These are phyloP conservation scores for Pyronema omphalodes DNA, from an alignment of 495 filamentous ascomycete species.

Conservation along the genomic window DNA sequence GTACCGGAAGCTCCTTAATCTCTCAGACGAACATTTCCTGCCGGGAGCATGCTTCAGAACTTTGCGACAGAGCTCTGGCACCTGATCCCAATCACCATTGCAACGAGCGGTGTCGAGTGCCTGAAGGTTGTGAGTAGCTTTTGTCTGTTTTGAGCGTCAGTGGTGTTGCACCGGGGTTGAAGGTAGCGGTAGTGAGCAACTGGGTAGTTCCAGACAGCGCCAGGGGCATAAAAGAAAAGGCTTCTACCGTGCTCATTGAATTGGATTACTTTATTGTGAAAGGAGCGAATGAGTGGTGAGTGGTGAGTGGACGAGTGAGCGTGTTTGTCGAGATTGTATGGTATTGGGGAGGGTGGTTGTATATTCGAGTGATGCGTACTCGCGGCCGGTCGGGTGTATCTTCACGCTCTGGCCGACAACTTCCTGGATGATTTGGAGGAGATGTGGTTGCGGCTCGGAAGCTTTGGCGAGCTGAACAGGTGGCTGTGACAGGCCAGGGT, in stretches of 20 bases:
- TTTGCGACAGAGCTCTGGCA: conserved; percentile 81
- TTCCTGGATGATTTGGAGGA: too few species aligned
- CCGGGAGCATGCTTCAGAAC: conserved; percentile 83
- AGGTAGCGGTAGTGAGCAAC: too few species aligned
- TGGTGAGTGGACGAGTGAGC: too few species aligned
- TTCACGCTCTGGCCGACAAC: too few species aligned
- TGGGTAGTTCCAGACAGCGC: background rate
- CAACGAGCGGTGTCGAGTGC: conserved; percentile 72
- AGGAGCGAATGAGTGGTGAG: too few species aligned
- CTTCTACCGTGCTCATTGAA: conserved; percentile 2
- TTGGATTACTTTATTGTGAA: background rate
- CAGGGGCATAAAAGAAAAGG: background rate
- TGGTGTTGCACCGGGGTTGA: background rate
- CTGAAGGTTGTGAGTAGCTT: conserved; percentile 61
- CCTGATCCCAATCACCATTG: conserved; percentile 69
- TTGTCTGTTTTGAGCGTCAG: conserved; percentile 28
- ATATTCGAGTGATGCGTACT: too few species aligned
- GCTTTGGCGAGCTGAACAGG: too few species aligned
- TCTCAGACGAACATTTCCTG: conserved; percentile 47
- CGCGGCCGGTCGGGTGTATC: too few species aligned
- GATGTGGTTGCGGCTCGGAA: too few species aligned
- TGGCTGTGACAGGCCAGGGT: too few species aligned
- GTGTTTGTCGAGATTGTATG: too few species aligned
- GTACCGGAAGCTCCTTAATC: conserved; percentile 2
- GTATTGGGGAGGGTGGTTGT: too few species aligned